These are phyloP conservation scores for Aspergillus saccharolyticus DNA, from an alignment of 495 filamentous ascomycete genomes.

Conservation along the genomic window DNA sequence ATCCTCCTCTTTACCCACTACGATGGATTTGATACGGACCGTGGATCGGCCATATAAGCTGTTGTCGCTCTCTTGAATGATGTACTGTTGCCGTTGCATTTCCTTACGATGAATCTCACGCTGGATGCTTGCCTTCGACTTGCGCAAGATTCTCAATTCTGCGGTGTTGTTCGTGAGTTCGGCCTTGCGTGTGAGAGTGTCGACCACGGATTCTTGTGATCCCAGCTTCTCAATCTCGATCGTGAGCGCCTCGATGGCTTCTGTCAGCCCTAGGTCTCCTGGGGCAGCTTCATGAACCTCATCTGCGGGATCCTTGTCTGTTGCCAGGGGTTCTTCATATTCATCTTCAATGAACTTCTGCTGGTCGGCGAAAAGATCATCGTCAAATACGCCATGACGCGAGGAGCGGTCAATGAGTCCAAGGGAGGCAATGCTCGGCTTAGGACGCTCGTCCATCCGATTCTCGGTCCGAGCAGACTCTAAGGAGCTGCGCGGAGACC, in stretches of 20 bases:
- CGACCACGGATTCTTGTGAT: conserved; percentile 84
- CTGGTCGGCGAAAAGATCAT: conserved; percentile 91
- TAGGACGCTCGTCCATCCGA: conserved; percentile 50
- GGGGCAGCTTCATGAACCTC: conserved; percentile 93
- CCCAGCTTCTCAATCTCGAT: conserved; percentile 84
- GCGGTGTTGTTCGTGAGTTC: conserved; percentile 95
- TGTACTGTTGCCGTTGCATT: conserved; percentile 93
- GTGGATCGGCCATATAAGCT: conserved; percentile 89
- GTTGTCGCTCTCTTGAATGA: conserved; percentile 96
- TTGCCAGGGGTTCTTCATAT: conserved; percentile 63
- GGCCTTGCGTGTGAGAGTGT: conserved; percentile 87
- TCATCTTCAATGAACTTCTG: conserved; percentile 83
- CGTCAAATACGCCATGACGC: conserved; percentile 85
- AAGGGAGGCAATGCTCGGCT: conserved; percentile 83
- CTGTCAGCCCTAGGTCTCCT: conserved; percentile 87
- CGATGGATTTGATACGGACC: conserved; percentile 83
- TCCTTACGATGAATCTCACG: conserved; percentile 91
- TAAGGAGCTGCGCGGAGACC: conserved; percentile 51
- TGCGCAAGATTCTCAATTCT: conserved; percentile 85
- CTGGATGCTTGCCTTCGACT: conserved; percentile 88
- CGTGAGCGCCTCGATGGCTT: conserved; percentile 80
- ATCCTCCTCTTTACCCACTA: conserved; percentile 86
- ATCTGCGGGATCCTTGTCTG: conserved; percentile 60
- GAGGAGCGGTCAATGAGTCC: conserved; percentile 79
- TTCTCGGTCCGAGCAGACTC: conserved; percentile 46